Base-by-base conservation (phyloP, 1,284 basidiomycete species). In the Leccinum fallax region DNA sequence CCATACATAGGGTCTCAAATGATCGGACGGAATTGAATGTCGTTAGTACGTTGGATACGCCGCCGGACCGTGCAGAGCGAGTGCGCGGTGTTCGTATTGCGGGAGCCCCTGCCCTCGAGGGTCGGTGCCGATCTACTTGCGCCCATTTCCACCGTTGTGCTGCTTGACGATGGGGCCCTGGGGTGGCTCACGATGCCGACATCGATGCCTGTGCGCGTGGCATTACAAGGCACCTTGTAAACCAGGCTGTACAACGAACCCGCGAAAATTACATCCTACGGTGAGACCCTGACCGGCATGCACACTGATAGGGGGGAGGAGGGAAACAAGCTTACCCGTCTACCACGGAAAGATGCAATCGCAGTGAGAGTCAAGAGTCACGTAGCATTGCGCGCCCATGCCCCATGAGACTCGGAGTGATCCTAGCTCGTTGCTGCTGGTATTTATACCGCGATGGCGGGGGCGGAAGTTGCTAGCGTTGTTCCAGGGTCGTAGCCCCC, bases 381-480 rank as follows among this genome's bases (percentile, higher is more conserved):
- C 38, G 38, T n/a, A 40, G 38, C 16, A 9, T 48, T 48, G 43
- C 19, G 21, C 19, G 43, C 19, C 3, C 19, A 48, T 48, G 43
- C 40, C n/a, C 38, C 59, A 61, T 48, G 51, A 28, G 51, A 19
- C 30, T 30, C 7, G 26, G 24, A 40, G 28, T 51, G 46, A 21
- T 19, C 51, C 36, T 13, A 24, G 24, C 46, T 36, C 30, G 52
- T 30, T 30, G 30, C 34, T 32, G 24, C n/a, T 8, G 8, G 30
- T 61, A 48, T 64, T 55, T 64, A 58, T 66, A 38, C 46, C 36
- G 34, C 34, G 36, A 53, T 53, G 46, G 43, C 19, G 19, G 43
- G 34, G 19, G 19, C 43, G 43, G 43, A 48, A 16, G 16, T 19
- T 36, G 4, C 28, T 38, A n/a, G 34, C 38, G 40, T n/a, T n/a